These are phyloP conservation scores for Barbatosphaeria neglecta DNA, from an alignment of 495 filamentous ascomycete species.

Conservation along the genomic window DNA sequence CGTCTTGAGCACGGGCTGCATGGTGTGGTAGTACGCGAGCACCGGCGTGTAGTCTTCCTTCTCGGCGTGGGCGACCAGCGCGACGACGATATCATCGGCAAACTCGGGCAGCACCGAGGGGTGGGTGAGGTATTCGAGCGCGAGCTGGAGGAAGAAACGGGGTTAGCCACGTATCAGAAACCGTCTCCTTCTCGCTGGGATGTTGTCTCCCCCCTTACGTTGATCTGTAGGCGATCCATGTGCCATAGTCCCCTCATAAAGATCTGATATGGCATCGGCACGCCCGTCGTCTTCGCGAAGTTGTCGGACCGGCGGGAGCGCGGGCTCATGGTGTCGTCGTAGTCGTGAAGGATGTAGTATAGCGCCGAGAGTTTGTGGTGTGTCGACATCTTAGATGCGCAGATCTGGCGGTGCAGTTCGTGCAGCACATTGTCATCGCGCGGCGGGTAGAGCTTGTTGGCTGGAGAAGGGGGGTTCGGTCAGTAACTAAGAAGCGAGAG, in stretches of 20 bases:
- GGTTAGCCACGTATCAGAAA: slow-evolving; percentile 10
- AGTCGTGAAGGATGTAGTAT: slow-evolving; percentile 71
- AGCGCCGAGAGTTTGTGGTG: slow-evolving; percentile 69
- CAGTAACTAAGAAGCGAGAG: slow-evolving; percentile 2
- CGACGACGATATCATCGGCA: slow-evolving; percentile 64
- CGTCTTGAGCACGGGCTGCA: slow-evolving; percentile 51
- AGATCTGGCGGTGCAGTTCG: slow-evolving; percentile 52
- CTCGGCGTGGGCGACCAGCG: slow-evolving; percentile 49
- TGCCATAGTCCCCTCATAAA: slow-evolving; percentile 76
- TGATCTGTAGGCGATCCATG: slow-evolving; percentile 59
- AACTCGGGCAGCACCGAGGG: slow-evolving; percentile 69
- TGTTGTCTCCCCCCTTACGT: slow-evolving; percentile 23
- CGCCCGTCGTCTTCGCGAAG: slow-evolving; percentile 35
- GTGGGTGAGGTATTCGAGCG: slow-evolving; percentile 60
- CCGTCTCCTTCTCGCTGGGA: background rate
- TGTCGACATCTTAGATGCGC: slow-evolving; percentile 42
- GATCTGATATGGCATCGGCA: slow-evolving; percentile 56
- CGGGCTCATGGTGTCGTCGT: slow-evolving; percentile 38
- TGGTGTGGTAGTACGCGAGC: slow-evolving; percentile 66
- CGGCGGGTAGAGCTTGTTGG: slow-evolving; percentile 56
- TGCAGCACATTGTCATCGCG: slow-evolving; percentile 50
- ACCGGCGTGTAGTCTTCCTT: slow-evolving; percentile 52
- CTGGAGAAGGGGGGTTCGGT: slow-evolving; percentile 15
- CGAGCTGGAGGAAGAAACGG: slow-evolving; percentile 30
- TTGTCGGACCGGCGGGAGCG: slow-evolving; percentile 37